Base-by-base conservation (phyloP, 495 filamentous ascomycete genomes). In the Tirmania nivea region DNA sequence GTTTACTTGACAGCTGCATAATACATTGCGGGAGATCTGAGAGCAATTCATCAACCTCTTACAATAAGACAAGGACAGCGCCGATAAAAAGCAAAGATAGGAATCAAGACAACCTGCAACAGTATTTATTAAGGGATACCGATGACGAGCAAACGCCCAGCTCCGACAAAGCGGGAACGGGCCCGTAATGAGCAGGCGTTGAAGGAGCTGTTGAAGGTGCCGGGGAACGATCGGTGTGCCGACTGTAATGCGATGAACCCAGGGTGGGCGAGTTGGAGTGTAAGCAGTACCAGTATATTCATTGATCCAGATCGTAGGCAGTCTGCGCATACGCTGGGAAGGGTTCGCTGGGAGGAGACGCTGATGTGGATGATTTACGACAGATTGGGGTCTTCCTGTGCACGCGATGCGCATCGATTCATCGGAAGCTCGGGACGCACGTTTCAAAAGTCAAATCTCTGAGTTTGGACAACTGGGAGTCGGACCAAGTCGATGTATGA, bases 251-350 rank as follows among this genome's bases (percentile, higher is more conserved):
- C 85, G 39, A 75, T 78, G 69, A 95, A 94, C 73, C 90, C 90
- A 78, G 81, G 89, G 73, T 97, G 92, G 92, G 87, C 90, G 68
- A 94, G 87, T 73, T 97, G 90, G 88, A 96, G 83, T 67, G 86
- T 94, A 80, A 67, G 85, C 77, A 57, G 36, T 16, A 55, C 36
- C 50, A 14, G 12, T 5, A 35, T 47, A 50, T 2, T 2, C 8
- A 54, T 9, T 25, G 12, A n/a, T 14, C 14, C 31, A 48, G 17
- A 34, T 10, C 20, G 36, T 52, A 10, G 10, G 54, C 21, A 11
- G 35, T 8, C 10, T 25, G 17, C 34, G 20, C 25, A 31, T 31
- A 7, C 25, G 25, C 25, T 31, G 25, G 4, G 4, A 31, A 31
- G 7, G n/a, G 25, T 31, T 31, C 4, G 25, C 25, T 31, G 4